Base-by-base conservation (phyloP, 805 yeast species). In the Candida berthetii region DNA sequence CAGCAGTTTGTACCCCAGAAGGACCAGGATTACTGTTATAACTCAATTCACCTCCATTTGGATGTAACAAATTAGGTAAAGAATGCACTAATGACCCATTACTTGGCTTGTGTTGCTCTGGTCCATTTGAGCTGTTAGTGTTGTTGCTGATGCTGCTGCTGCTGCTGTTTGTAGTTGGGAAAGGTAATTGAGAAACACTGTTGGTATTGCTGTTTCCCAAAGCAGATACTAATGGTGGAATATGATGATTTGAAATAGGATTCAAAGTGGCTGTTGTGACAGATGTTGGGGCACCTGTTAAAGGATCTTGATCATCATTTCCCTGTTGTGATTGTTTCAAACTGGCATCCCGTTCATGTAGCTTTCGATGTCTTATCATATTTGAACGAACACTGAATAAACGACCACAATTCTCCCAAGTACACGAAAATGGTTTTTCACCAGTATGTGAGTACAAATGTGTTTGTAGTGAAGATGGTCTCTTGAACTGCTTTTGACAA, bases 391-490 rank as follows among this genome's bases (percentile, higher is more conserved):
- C 89, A 15, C 82, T 77, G 57, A 88, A 88, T 4, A 73, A 53
- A 52, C 82, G 78, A 0, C 76, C 78, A 60, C 96, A 88, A 16
- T 72, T 76, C 1, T 65, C 65, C 78, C 85, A 82, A 14, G 66
- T 58, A 57, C 88, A 82, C 42, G 64, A 63, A 55, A 77, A 82
- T 8, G 89, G 89, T 49, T 81, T 82, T 53, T 80, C 88, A n/a
- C 89, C 89, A 0, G 88, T 82, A 58, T 88, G 96, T 7, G 85
- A 82, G 48, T 86, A 76, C 48, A 74, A 68, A 60, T 88, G 96
- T 4, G 90, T 87, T 47, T 80, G 82, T 42, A 87, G 66, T 1
- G 93, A 86, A 10, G 89, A 81, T 8, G 95, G 90, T 54, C 95
- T 74, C 50, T 85, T 82, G 65, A 88, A 88, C 41, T 76, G 79